A percentile compares a stretch with the other conserved stretches of the same genome.
Evolutionary conservation across 2,329 filamentous ascomycete genomes (phyloP).

Genomic region (Echinosphaeria canescens): DNA sequence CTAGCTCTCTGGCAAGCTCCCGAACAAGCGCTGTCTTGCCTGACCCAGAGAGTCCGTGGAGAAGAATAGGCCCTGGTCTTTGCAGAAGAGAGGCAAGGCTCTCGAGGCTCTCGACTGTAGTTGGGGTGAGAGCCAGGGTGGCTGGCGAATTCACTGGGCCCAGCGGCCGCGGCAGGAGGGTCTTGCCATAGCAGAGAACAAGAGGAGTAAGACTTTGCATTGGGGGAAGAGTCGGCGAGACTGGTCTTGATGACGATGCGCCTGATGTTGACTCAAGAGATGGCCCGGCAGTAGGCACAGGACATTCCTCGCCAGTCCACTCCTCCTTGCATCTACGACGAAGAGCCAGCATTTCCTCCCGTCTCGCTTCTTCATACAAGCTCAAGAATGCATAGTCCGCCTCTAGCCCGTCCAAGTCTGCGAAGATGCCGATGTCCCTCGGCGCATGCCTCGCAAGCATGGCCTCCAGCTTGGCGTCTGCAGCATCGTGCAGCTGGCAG

Average conservation of each 20-base stretch:
- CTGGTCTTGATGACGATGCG: slow-evolving; percentile 5
- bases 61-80: slow-evolving; percentile 46
- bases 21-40: slow-evolving; percentile 81
- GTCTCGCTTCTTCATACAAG: slow-evolving; percentile 27
- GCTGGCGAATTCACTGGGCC: slow-evolving; percentile 22
- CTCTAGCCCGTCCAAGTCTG: slow-evolving; percentile 49
- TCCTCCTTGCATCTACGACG: no score
- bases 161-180: slow-evolving; percentile 43
- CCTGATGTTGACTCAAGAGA: slow-evolving; percentile 6
- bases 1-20: slow-evolving; percentile 60
- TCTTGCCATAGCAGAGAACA: slow-evolving; percentile 41
- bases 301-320: no score
- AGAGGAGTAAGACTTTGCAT: slow-evolving; percentile 27
- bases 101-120: slow-evolving; percentile 51
- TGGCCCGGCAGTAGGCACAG: no score
- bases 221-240: slow-evolving; percentile 3
- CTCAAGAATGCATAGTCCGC: slow-evolving; percentile 63
- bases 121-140: slow-evolving; percentile 45
- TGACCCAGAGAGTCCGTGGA: slow-evolving; percentile 66
- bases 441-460: slow-evolving; percentile 48
- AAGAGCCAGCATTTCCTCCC: no score
- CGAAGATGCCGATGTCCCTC: slow-evolving; percentile 34
- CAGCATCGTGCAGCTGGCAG: slow-evolving; percentile 55
- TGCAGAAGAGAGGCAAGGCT: slow-evolving; percentile 47
- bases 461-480: slow-evolving; percentile 56